These are phyloP conservation scores for Scytalidium lignicola DNA, from an alignment of 2,329 filamentous ascomycete species.

Conservation along the genomic window DNA sequence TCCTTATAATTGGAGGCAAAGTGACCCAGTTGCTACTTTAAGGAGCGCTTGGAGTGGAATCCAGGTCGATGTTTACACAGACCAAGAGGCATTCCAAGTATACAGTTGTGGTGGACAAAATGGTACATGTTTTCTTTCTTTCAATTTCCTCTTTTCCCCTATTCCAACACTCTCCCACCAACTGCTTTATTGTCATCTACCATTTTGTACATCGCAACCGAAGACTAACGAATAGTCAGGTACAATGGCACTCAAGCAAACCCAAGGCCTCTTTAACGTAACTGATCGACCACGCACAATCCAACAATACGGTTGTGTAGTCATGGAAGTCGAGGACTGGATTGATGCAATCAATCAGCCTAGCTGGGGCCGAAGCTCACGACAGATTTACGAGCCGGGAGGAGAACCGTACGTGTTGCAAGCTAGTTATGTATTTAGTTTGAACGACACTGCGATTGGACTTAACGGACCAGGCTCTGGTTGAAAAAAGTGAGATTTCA, in stretches of 20 bases:
- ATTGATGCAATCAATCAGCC: constrained; percentile 93
- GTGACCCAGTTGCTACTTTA: constrained; percentile 59
- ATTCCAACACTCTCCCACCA: too few species aligned
- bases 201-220: not conserved
- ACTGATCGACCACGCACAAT: constrained; percentile 55
- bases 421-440: constrained; percentile 52
- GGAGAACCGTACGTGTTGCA: constrained; percentile 57
- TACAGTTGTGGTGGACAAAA: constrained; percentile 79
- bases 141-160: constrained; percentile 21
- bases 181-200: too few species aligned
- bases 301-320: constrained; percentile 75
- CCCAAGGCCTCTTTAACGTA: constrained; percentile 58
- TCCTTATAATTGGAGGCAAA: constrained; percentile 58
- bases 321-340: constrained; percentile 89
- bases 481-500: not conserved
- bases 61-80: constrained; percentile 71
- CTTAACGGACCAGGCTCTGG: not conserved
- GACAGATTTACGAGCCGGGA: constrained; percentile 56
- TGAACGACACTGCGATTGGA: constrained; percentile 14
- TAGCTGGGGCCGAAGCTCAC: constrained; percentile 67
- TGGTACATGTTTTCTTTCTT: constrained; percentile 34
- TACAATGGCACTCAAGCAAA: constrained; percentile 60
- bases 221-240: not conserved
- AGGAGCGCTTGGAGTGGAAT: constrained; percentile 76
- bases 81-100: constrained; percentile 84